phyloP scores from a whole-genome alignment of 1,284 basidiomycete genomes.

The Moesziomyces globuligerus region DNA sequence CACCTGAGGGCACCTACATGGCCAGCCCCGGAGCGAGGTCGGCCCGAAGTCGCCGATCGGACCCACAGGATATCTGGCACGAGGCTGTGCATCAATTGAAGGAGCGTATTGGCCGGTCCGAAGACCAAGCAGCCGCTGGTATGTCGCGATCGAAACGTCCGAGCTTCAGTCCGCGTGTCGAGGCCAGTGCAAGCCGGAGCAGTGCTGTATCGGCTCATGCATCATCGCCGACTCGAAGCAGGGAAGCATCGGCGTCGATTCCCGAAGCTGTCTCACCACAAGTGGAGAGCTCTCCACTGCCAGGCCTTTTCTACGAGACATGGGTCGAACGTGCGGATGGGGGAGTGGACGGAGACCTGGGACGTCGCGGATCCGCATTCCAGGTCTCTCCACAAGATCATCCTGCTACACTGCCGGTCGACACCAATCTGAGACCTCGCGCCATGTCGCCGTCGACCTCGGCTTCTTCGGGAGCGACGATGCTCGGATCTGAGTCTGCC shows the following conservation, averaged over 20 bases:
- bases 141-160: too few species aligned
- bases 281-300: conserved; percentile 9
- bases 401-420: not conserved
- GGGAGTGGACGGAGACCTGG: conserved; percentile 24
- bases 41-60: not conserved
- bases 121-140: not conserved
- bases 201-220: too few species aligned
- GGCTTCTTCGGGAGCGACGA: conserved; percentile 1
- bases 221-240: too few species aligned
- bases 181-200: too few species aligned
- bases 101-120: conserved; percentile 1
- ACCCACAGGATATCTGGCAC: conserved; percentile 16
- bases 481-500: conserved; percentile 2
- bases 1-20: too few species aligned
- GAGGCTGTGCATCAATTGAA: conserved; percentile 17
- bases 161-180: too few species aligned
- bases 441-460: too few species aligned
- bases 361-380: conserved; percentile 6
- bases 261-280: not conserved
- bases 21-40: too few species aligned
- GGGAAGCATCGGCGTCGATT: too few species aligned
- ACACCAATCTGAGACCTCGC: too few species aligned
- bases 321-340: conserved; percentile 27
- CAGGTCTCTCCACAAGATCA: not conserved
- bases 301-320: conserved; percentile 24